Percentiles rank a stretch among this genome's conserved stretches.
Conservation (phyloP, 2,329 filamentous ascomycete species). For the Pseudocercospora pini-densiflorae region DNA sequence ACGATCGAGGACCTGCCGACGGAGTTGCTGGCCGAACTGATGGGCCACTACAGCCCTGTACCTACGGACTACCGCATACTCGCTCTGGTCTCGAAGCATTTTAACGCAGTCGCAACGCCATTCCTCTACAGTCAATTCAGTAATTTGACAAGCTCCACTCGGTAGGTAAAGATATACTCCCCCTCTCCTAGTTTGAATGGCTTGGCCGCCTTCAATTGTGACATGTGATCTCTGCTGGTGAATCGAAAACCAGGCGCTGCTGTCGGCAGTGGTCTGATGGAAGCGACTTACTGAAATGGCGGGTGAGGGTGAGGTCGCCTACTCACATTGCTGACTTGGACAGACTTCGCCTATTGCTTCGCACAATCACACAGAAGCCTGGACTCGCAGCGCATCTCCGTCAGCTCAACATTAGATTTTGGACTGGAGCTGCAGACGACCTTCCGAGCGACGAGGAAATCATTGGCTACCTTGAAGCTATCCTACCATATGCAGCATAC, state of each 20-base stretch:
- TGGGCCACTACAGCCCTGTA: not conserved
- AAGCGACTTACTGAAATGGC: not conserved
- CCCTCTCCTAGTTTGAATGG: not conserved
- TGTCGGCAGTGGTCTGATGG: not conserved
- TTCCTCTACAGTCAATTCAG: constrained; percentile 2
- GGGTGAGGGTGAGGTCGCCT: not conserved
- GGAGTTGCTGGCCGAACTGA: constrained; percentile 8
- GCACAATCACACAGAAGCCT: not conserved
- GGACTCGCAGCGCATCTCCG: not conserved
- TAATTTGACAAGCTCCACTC: not conserved
- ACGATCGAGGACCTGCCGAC: constrained; percentile 5
- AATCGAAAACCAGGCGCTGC: not conserved
- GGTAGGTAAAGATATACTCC: not conserved
- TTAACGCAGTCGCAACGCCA: not conserved
- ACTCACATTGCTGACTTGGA: not conserved
- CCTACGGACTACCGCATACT: not conserved
- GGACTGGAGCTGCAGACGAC: not conserved
- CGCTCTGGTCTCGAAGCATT: not conserved
- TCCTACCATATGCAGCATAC: not conserved
- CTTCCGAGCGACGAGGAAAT: not conserved
- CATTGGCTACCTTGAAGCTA: not conserved
- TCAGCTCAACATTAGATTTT: not conserved
- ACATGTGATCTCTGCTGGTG: not conserved
- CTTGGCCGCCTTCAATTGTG: not conserved
- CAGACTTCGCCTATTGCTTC: not conserved